Evolutionary conservation across 1,284 basidiomycete genomes (phyloP).

Genomic region (Fomitopsis betulina): DNA sequence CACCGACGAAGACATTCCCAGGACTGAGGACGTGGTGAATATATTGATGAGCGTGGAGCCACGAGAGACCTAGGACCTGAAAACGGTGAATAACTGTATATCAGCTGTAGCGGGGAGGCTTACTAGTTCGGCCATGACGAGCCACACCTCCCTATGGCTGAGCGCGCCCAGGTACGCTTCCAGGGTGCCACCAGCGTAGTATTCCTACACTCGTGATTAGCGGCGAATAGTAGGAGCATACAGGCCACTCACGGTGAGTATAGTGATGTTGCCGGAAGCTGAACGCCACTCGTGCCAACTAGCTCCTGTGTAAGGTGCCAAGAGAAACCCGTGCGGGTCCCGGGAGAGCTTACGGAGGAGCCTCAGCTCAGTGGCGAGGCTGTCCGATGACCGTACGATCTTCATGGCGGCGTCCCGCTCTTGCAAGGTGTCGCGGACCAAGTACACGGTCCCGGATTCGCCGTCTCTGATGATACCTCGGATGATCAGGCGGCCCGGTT

Average conservation of each 20-base stretch:
- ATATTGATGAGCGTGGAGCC: slow-evolving; percentile 22
- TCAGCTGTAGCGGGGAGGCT: background rate
- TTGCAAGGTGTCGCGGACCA: slow-evolving; percentile 11
- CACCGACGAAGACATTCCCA: slow-evolving; percentile 62
- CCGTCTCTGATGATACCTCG: slow-evolving; percentile 19
- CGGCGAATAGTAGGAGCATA: background rate
- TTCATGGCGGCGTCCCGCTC: slow-evolving; percentile 20
- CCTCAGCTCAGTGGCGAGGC: slow-evolving; percentile 22
- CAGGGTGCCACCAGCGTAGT: slow-evolving; percentile 22
- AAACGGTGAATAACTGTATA: background rate
- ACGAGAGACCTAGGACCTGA: slow-evolving; percentile 22
- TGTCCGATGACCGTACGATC: slow-evolving; percentile 17
- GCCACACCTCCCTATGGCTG: slow-evolving; percentile 4
- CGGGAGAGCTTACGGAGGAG: slow-evolving; percentile 12
- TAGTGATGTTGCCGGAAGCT: slow-evolving; percentile 16
- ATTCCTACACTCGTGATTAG: slow-evolving; percentile 8
- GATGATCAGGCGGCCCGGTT: slow-evolving; percentile 7
- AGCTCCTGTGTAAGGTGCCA: slow-evolving; percentile 13
- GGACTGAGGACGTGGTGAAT: slow-evolving; percentile 56
- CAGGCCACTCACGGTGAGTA: slow-evolving; percentile 16
- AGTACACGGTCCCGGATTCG: slow-evolving; percentile 20
- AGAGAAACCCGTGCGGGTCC: slow-evolving; percentile 13
- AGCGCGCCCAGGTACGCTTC: slow-evolving; percentile 9
- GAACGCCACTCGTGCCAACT: slow-evolving; percentile 22
- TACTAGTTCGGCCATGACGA: slow-evolving; percentile 24